A percentile compares a stretch with the other conserved stretches of the same genome.
phyloP scores from a whole-genome alignment of 352 stramenopile species.

The Nannochloropsis limnetica region DNA sequence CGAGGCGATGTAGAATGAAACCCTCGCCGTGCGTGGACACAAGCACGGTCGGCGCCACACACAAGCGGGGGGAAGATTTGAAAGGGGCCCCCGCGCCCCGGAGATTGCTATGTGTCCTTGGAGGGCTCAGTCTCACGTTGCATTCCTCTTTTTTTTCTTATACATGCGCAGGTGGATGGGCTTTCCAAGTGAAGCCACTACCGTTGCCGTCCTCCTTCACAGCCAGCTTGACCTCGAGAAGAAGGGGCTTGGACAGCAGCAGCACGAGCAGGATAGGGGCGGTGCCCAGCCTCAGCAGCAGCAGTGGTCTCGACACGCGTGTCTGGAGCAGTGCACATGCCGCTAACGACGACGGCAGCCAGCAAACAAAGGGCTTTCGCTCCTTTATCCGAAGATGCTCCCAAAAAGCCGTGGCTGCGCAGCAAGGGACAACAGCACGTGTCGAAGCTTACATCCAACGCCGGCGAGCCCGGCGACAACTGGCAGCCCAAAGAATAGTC shows the following conservation, averaged over 20 bases:
- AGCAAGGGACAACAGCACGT: neutral
- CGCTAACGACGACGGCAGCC: neutral
- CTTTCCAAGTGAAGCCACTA: neutral
- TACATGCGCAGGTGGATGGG: neutral
- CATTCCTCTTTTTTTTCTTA: neutral
- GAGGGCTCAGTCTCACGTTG: neutral
- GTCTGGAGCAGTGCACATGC: neutral
- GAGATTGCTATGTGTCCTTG: neutral
- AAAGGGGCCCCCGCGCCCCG: neutral
- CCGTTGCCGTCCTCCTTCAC: neutral
- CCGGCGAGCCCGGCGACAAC: neutral
- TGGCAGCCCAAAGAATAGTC: slow-evolving; percentile 15
- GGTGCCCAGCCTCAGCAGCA: neutral
- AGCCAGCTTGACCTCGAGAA: neutral
- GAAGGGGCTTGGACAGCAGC: neutral
- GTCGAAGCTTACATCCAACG: neutral
- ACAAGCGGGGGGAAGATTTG: neutral
- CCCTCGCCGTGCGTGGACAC: neutral
- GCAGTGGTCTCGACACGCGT: neutral
- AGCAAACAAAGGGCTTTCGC: neutral
- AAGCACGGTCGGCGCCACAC: neutral
- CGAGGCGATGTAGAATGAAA: neutral
- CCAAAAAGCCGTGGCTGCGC: neutral
- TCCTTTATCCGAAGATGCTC: neutral
- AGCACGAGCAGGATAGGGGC: neutral